Evolutionary conservation across 495 filamentous ascomycete genomes (phyloP), one percentile per base, ranked within the genome.

Genomic region (Podospora didyma): DNA sequence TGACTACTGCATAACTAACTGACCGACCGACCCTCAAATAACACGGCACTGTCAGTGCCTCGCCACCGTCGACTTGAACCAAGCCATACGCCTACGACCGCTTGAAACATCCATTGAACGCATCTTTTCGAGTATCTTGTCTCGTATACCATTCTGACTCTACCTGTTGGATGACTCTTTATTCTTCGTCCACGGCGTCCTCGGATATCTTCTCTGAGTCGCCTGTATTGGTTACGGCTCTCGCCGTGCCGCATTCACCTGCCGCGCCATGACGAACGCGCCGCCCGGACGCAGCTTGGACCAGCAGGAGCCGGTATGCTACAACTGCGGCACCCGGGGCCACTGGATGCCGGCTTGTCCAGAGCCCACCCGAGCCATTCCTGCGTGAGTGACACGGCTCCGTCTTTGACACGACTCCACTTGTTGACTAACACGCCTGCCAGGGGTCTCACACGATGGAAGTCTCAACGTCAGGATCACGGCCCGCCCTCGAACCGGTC

Each of bases 321-420:
- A 80, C 58, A 82, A 81, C 58, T 83, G 79, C 57, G 75, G 77
- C 19, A 57, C 56, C 17, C 67, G 65, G 23, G 76, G 73, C 24
- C 80, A 83, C 54, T 76, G 77, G 68, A 61, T 77, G 12, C 58
- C 74, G 17, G 76, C 75, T 51, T 83, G 80, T 60, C 79, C 79
- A 7, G 73, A 81, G 63, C 69, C 73, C 26, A 71, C 69, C 20
- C 56, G 82, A 53, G 62, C 70, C 53, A 70, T 76, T 31, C 82
- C 83, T 62, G 82, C 74, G 86, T 89, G 75, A 79, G 86, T 83
- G 46, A 37, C 55, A 45, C 17, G 7, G 48, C 42, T 54, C n/a
- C 39, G n/a, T 2, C 39, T 42, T 42, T 2, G 9, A 14, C n/a
- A 14, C 6, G 14, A 16, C 24, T 34, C 28, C 35, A 14, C 19